phyloP scores from a whole-genome alignment of 495 filamentous ascomycete genomes.

The Staphylotrichum tortipilum region DNA sequence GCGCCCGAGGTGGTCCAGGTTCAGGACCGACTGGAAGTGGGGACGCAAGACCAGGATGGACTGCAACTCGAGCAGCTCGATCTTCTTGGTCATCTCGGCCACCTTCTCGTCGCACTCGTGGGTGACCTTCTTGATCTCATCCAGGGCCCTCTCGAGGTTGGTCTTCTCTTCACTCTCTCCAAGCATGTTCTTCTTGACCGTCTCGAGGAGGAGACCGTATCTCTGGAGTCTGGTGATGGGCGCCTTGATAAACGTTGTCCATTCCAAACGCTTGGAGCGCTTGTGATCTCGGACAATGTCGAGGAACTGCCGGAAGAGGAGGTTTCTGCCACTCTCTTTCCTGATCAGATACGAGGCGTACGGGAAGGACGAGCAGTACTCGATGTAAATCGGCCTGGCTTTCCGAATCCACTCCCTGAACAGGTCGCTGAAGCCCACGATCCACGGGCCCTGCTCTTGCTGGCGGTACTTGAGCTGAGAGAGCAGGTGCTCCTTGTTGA shows the following conservation, averaged over 20 bases:
- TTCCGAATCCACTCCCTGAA: slow-evolving; percentile 99
- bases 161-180: slow-evolving; percentile 83
- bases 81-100: slow-evolving; percentile 87
- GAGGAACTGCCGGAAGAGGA: slow-evolving; percentile 79
- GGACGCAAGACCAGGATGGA: slow-evolving; percentile 73
- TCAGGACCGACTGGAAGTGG: slow-evolving; percentile 82
- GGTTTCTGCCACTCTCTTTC: slow-evolving; percentile 75
- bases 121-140: slow-evolving; percentile 91
- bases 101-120: slow-evolving; percentile 89
- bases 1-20: slow-evolving; percentile 83
- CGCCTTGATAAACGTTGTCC: slow-evolving; percentile 88
- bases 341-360: slow-evolving; percentile 74
- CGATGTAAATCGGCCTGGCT: slow-evolving; percentile 78
- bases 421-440: slow-evolving; percentile 90
- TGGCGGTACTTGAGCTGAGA: slow-evolving; percentile 96
- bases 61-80: slow-evolving; percentile 79
- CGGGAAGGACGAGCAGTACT: slow-evolving; percentile 83
- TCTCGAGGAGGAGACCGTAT: slow-evolving; percentile 74
- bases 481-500: slow-evolving; percentile 89
- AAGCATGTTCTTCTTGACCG: slow-evolving; percentile 74
- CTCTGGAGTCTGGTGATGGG: slow-evolving; percentile 90
- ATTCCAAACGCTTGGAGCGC: slow-evolving; percentile 76
- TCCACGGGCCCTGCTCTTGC: slow-evolving; percentile 91
- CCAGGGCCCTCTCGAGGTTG: slow-evolving; percentile 76
- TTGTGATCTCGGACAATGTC: slow-evolving; percentile 70